These are phyloP conservation scores for Tripterygium wilfordii DNA, from an alignment of 177 flowering plant genomes.

Conservation along the genomic window DNA sequence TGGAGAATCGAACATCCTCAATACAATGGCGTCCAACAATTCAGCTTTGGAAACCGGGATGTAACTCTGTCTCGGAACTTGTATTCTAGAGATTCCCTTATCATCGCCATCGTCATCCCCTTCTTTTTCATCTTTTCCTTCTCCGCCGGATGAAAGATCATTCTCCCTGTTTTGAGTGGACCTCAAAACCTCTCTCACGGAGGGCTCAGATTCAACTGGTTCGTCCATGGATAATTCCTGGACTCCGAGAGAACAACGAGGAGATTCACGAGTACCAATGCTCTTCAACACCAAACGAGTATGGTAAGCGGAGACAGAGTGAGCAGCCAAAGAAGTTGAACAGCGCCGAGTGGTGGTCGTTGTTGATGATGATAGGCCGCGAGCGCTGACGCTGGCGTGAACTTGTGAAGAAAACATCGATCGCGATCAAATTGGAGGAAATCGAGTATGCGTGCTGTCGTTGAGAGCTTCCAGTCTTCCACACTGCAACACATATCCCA, in stretches of 20 bases:
- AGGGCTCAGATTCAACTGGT: slow-evolving; percentile 5
- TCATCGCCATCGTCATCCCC: slow-evolving; percentile 14
- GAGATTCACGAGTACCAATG: not conserved
- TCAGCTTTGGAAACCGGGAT: slow-evolving; percentile 61
- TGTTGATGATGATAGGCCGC: no score
- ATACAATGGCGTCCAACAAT: slow-evolving; percentile 51
- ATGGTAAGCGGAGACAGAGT: no score
- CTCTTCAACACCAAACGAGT: no score
- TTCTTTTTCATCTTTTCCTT: not conserved
- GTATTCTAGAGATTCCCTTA: slow-evolving; percentile 39
- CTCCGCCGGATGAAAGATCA: not conserved
- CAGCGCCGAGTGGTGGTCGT: no score
- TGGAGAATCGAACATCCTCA: slow-evolving; percentile 31
- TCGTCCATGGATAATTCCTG: slow-evolving; percentile 3
- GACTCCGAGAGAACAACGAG: slow-evolving; percentile 4
- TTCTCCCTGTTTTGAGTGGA: not conserved
- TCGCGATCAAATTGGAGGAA: no score
- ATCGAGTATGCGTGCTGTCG: no score
- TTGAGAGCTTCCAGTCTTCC: no score
- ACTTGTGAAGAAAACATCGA: no score
- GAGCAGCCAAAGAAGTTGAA: no score
- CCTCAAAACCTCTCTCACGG: not conserved
- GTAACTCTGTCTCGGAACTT: slow-evolving; percentile 69
- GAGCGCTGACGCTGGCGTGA: no score
- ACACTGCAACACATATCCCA: no score